phyloP scores from a whole-genome alignment of 805 yeast species.

The Candida caryicola region DNA sequence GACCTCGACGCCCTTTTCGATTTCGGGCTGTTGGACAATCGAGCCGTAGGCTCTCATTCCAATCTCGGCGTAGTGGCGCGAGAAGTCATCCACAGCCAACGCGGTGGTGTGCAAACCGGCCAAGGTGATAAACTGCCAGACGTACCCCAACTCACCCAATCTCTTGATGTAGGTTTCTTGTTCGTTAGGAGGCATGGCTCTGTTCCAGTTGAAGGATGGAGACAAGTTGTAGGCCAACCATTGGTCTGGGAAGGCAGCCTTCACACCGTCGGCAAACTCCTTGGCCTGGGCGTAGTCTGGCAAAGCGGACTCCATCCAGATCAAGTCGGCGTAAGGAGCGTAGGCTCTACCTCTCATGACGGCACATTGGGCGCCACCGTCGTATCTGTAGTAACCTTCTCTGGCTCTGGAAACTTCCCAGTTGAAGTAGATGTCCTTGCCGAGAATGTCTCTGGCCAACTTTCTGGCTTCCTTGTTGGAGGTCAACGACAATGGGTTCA shows the following conservation, averaged over 20 bases:
- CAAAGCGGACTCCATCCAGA: slow-evolving; percentile 97
- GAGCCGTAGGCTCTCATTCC: slow-evolving; percentile 98
- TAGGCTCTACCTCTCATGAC: slow-evolving; percentile 93
- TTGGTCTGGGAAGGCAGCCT: slow-evolving; percentile 75
- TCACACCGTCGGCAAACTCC: slow-evolving; percentile 92
- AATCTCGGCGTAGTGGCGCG: slow-evolving; percentile 69
- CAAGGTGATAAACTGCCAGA: slow-evolving; percentile 96
- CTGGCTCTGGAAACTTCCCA: slow-evolving; percentile 95
- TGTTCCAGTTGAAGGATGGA: slow-evolving; percentile 97
- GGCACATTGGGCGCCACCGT: slow-evolving; percentile 96
- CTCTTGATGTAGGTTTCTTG: slow-evolving; percentile 89
- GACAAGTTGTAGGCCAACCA: slow-evolving; percentile 97
- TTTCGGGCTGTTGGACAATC: slow-evolving; percentile 81
- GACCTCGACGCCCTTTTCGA: slow-evolving; percentile 86
- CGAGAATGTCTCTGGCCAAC: slow-evolving; percentile 71
- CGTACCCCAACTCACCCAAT: slow-evolving; percentile 84
- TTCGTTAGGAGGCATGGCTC: slow-evolving; percentile 82
- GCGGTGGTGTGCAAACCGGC: slow-evolving; percentile 98
- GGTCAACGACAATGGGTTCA: slow-evolving; percentile 70
- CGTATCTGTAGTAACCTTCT: slow-evolving; percentile 95
- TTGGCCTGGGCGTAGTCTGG: slow-evolving; percentile 93
- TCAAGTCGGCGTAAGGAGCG: slow-evolving; percentile 91
- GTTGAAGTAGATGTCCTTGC: slow-evolving; percentile 82
- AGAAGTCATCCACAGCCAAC: slow-evolving; percentile 80
- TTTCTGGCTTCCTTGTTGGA: slow-evolving; percentile 79